Evolutionary conservation across 2,329 filamentous ascomycete genomes (phyloP).

Genomic region (Aspergillus ustus): DNA sequence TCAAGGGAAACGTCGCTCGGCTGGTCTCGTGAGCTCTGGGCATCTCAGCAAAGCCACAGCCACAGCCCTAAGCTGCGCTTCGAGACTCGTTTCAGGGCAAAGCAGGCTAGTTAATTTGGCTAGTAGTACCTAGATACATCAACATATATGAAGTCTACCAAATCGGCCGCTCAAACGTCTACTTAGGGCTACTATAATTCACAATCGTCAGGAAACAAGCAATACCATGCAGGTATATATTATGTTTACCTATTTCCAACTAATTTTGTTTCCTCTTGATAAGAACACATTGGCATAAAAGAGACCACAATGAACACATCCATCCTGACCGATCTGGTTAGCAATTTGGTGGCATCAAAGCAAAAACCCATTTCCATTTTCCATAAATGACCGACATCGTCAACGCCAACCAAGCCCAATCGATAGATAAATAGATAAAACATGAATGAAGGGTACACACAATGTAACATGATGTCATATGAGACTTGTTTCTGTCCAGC

Average conservation of each 20-base stretch:
- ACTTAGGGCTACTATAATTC: neutral
- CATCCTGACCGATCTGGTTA: neutral
- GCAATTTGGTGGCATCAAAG: constrained; percentile 5
- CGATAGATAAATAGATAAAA: neutral
- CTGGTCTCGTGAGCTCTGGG: too few species aligned
- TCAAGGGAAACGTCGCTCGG: too few species aligned
- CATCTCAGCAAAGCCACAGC: too few species aligned
- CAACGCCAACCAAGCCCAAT: constrained; percentile 4
- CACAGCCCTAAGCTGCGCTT: too few species aligned
- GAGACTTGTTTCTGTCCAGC: constrained; percentile 4
- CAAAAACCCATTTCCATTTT: neutral
- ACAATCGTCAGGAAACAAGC: neutral
- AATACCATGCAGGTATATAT: neutral
- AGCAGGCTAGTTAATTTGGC: too few species aligned
- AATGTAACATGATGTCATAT: neutral
- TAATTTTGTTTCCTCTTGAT: neutral
- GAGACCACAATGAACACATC: neutral
- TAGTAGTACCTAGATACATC: too few species aligned
- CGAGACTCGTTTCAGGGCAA: too few species aligned
- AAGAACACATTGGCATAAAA: neutral
- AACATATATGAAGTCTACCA: neutral
- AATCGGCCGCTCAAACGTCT: neutral
- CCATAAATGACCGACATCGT: neutral
- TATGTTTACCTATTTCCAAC: neutral
- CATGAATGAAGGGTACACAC: neutral